Base-by-base conservation (phyloP, 352 stramenopile species). In the Phytophthora chlamydospora region DNA sequence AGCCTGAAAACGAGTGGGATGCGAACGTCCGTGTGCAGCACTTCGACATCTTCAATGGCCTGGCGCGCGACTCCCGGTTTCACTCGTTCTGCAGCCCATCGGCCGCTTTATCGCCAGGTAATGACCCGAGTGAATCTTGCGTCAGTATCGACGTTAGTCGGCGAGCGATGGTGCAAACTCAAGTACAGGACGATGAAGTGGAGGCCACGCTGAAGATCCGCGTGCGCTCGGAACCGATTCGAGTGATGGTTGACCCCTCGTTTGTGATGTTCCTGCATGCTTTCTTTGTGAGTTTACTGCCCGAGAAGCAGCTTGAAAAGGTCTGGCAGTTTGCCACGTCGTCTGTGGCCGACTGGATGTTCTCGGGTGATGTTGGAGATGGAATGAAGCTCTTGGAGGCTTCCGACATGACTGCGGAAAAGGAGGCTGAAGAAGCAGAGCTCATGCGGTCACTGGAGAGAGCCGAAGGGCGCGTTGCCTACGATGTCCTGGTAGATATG, bases 311-410 rank as follows among this genome's bases (percentile, higher is more conserved):
- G 50, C 62, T 91, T 10, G 83, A 95, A 27, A 80, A 77, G 34
- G 83, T 89, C 8, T 95, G 86, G 86, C 83, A 71, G 40, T 93
- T 91, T 43, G 84, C 84, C 31, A 95, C 86, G 24, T 91, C 80
- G 38, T 93, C 86, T 21, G 82, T 95, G 8, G 77, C 83, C 6
- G 79, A 91, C 16, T 95, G 83, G 77, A 88, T 95, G 38, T 93
- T 92, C 61, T 73, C 84, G 1, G 78, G 89, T 34, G 72, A 90
- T 42, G 35, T 83, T 16, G 34, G 31, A 11, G 62, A 60, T 41
- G 57, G 63, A 14, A 50, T 31, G 16, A 66, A 68, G n/a, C 10
- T 48, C 1, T 42, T 68, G 19, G 41, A 63, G 40, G 53, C 60
- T 11, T 59, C 54, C 12, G 43, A 59, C 6, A 21, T 24, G 34